Evolutionary conservation across 2,329 filamentous ascomycete species (phyloP).

Genomic region (Xylaria sp.): DNA sequence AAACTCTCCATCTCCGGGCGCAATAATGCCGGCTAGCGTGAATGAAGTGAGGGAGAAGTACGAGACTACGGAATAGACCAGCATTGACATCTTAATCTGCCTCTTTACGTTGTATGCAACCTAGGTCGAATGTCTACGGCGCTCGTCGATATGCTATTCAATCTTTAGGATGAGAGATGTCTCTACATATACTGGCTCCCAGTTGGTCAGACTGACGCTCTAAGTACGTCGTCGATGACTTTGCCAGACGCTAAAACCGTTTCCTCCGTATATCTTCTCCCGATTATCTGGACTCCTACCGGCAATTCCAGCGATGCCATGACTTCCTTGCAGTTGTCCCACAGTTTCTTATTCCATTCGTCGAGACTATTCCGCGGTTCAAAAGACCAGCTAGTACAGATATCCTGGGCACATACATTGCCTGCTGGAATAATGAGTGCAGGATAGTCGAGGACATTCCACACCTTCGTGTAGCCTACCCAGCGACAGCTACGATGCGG

Average conservation of each 20-base stretch:
- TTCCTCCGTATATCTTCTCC: constrained; percentile 65
- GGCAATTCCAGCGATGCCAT: constrained; percentile 55
- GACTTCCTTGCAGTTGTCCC: constrained; percentile 55
- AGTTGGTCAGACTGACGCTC: background rate
- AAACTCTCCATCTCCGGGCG: constrained; percentile 66
- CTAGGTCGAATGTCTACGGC: background rate
- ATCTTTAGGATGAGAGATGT: background rate
- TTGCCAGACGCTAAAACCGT: constrained; percentile 60
- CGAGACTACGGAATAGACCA: background rate
- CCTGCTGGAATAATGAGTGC: constrained; percentile 67
- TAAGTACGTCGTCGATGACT: constrained; percentile 48
- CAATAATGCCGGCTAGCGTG: constrained; percentile 62
- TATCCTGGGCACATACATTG: constrained; percentile 55
- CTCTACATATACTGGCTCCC: background rate
- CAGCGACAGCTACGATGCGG: constrained; percentile 56
- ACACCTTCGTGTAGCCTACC: constrained; percentile 71
- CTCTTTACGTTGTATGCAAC: background rate
- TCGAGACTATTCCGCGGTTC: constrained; percentile 62
- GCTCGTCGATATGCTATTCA: background rate
- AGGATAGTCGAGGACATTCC: constrained; percentile 72
- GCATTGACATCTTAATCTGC: background rate
- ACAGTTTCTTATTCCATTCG: constrained; percentile 62
- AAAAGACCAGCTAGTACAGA: constrained; percentile 54
- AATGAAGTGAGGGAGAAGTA: constrained; percentile 37
- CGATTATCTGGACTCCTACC: constrained; percentile 65